Evolutionary conservation across 2,329 filamentous ascomycete species (phyloP), one percentile per base, ranked within the genome.

Genomic region (Talaromyces sp.): DNA sequence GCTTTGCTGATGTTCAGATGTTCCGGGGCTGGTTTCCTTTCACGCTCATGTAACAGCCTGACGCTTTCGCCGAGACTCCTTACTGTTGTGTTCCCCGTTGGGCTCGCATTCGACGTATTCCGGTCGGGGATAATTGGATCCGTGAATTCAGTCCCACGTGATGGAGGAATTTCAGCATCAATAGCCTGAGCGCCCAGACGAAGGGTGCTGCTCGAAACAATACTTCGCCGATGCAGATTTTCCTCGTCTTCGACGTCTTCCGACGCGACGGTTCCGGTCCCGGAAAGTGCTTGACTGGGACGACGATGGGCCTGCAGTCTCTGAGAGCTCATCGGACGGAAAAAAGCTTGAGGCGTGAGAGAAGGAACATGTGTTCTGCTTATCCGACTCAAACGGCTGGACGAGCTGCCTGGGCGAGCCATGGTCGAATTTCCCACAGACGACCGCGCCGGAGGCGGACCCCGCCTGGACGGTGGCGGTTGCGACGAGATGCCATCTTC

Each of bases 301-400:
- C 88, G 87, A 74, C 94, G 84, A 76, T 98, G 95, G 60, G 92
- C 92, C 77, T 98, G 94, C 57, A 98, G 81, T 73, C 92, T 89
- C 74, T 96, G 92, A 28, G 94, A 96, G 78, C 93, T 98, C 92
- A 99, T 96, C 44, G 95, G 95, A 27, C 89, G 89, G 73, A 96
- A 96, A 79, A 99, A 98, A 59, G 91, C 94, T 71, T 94, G 90
- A 16, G 92, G 92, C 2, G 92, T 89, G 59, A 99, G 80, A 1
- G 90, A 92, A 1, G 95, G 93, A 23, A 96, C 92, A 81, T 99
- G 95, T 50, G 91, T 95, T 70, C 89, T 86, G 72, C 89, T 92
- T 53, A 89, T 82, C 50, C 90, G 83, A 66, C 88, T 94, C 16
- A 83, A 59, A 81, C 62, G 60, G 55, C 64, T 65, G 12, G 64